Evolutionary conservation across 306 rosid species (phyloP), one percentile per base, ranked within the genome.

Genomic region (Cicer pinnatifidum): DNA sequence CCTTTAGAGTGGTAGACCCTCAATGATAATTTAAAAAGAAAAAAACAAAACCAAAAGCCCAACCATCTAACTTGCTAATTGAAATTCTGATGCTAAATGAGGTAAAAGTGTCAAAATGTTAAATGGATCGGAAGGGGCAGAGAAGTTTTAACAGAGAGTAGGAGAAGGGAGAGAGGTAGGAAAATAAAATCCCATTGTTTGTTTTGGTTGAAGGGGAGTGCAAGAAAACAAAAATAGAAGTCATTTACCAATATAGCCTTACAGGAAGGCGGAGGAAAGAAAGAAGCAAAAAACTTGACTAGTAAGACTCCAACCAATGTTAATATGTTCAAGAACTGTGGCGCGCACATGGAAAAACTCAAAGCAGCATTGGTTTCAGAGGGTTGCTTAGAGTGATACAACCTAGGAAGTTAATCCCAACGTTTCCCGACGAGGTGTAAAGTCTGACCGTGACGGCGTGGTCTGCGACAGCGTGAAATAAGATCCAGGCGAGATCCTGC

Each of bases 11-110:
- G 51, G 47, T 16, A 60, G 62, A 11, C 35, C 44, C 61, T 59
- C 33, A 5, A 35, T 45, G 58, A 59, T 46, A 6, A 38, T 35
- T 1, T 48, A 17, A 52, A 54, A 51, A 1, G 33, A 23, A 64
- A 17, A 38, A 9, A 9, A 8, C 8, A 38, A 15, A 45, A 33
- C 9, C 10, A 28, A 13, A 61, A 59, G 54, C 16, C 19, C 52
- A 51, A 50, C 28, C 23, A 50, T 75, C 33, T 40, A 10, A 64
- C 35, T 40, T 38, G 56, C 38, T 28, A 41, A 33, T 8, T 52
- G 33, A 19, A 54, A 54, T 6, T 54, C 37, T 51, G 17, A 39
- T 17, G 33, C 62, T 74, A 74, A 73, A 74, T 38, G 50, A 48
- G 46, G 40, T 48, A 75, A 45, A 44, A 59, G 17, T 56, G 37